Base-by-base conservation (phyloP, 2,329 filamentous ascomycete genomes). In the Aspergillus carbonarius region DNA sequence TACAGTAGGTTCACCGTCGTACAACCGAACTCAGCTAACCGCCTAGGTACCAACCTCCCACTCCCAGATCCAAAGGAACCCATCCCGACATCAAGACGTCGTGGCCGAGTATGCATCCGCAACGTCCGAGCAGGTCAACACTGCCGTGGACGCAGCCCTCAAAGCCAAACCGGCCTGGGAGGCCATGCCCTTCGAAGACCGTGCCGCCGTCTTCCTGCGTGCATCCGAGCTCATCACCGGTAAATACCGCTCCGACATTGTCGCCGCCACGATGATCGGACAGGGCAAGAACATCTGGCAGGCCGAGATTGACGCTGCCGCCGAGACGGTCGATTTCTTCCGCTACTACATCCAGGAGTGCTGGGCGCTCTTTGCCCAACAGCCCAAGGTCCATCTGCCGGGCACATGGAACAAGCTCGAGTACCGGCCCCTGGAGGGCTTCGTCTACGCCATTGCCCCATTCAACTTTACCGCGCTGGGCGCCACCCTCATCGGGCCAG, bases 211-310 rank as follows among this genome's bases (percentile, higher is more conserved):
- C 71, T 98, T 98, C 81, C 85, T 98, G 69, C 96, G 96, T 82
- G 93, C 93, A 2, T 93, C 93, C 34, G 93, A 97, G 73, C 82
- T 98, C 60, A 86, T 98, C 65, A 82, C 89, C 52, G 89, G 85
- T 63, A 98, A 97, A 79, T 97, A 98, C 79, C 86, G 93, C 72
- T 96, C 96, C 77, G 92, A 96, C 54, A 86, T 98, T 68, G 96
- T 97, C 88, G 93, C 93, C 4, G 87, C 92, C 32, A 97, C 93
- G 5, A 96, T 98, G 86, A 82, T 96, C 18, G 93, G 93, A 62
- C 93, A 98, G 78, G 93, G 93, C 69, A 98, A 98, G 85, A 98
- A 97, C 74, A 92, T 91, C 46, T 97, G 92, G 92, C 93, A 98
- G 78, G 93, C 93, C n/a, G 93, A 98, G 82, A 97, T 98, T 63